Evolutionary conservation across 768 basidiomycete species (phyloP).

Genomic region (Naganishia kalamii): DNA sequence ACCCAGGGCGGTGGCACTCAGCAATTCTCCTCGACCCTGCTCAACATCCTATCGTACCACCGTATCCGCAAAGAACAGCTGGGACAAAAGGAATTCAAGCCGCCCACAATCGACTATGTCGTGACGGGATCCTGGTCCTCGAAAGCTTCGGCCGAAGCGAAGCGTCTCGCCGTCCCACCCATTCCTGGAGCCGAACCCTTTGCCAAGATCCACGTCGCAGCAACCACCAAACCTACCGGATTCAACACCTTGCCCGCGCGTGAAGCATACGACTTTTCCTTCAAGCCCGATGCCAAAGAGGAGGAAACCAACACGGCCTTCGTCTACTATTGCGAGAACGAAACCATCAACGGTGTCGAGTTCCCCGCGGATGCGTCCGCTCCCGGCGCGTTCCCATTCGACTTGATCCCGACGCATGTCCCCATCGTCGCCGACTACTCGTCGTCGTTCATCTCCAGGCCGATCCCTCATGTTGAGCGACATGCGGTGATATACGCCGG

Average conservation of each 20-base stretch:
- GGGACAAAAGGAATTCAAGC: slow-evolving; percentile 36
- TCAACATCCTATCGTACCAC: slow-evolving; percentile 84
- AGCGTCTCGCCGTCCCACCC: slow-evolving; percentile 55
- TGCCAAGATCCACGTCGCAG: slow-evolving; percentile 62
- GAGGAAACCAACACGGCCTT: slow-evolving; percentile 51
- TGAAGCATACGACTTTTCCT: slow-evolving; percentile 65
- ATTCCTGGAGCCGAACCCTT: slow-evolving; percentile 30
- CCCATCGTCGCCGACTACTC: slow-evolving; percentile 94
- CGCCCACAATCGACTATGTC: slow-evolving; percentile 68
- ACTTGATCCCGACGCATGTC: slow-evolving; percentile 56
- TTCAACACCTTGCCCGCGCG: slow-evolving; percentile 67
- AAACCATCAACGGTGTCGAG: slow-evolving; percentile 93
- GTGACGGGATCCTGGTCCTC: slow-evolving; percentile 89
- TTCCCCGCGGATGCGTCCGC: slow-evolving; percentile 59
- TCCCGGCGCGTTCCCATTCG: slow-evolving; percentile 73
- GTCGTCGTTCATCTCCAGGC: slow-evolving; percentile 91
- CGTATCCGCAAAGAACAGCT: slow-evolving; percentile 60
- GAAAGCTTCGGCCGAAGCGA: slow-evolving; percentile 76
- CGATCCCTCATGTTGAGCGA: slow-evolving; percentile 76
- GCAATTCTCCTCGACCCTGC: slow-evolving; percentile 85
- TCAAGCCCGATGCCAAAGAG: slow-evolving; percentile 51
- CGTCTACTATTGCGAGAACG: slow-evolving; percentile 99
- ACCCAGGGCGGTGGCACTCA: slow-evolving; percentile 87
- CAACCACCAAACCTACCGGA: slow-evolving; percentile 57
- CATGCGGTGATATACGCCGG: slow-evolving; percentile 95